Conservation (phyloP, 306 rosid species). For the Pueraria montana region DNA sequence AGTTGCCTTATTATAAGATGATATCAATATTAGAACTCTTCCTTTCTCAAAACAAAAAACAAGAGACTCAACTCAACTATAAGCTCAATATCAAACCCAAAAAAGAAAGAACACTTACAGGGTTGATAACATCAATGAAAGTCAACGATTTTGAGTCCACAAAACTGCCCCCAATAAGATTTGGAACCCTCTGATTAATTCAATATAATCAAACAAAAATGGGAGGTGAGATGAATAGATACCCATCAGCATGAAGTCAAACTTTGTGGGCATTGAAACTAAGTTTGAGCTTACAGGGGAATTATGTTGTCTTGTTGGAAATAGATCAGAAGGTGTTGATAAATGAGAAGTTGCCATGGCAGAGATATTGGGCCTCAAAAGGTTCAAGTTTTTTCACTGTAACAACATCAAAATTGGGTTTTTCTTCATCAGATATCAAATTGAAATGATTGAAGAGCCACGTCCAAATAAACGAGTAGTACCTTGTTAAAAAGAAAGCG, state of each 20-base stretch:
- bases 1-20: slow-evolving; percentile 72
- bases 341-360: slow-evolving; percentile 65
- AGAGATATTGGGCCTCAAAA: slow-evolving; percentile 66
- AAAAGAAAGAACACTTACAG: slow-evolving; percentile 60
- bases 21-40: slow-evolving; percentile 29
- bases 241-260: not conserved
- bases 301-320: slow-evolving; percentile 51
- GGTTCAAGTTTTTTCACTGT: slow-evolving; percentile 67
- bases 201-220: slow-evolving; percentile 33
- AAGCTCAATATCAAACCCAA: not conserved
- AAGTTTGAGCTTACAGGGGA: slow-evolving; percentile 59
- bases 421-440: not conserved
- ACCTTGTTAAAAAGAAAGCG: not conserved
- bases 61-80: not conserved
- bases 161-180: slow-evolving; percentile 87
- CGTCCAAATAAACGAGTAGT: not conserved
- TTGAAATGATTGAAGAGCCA: not conserved
- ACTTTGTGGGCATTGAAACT: not conserved
- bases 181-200: slow-evolving; percentile 76
- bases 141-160: slow-evolving; percentile 72
- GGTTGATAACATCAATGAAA: slow-evolving; percentile 81
- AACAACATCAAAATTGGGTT: slow-evolving; percentile 15
- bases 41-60: slow-evolving; percentile 31
- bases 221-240: slow-evolving; percentile 3
- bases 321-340: slow-evolving; percentile 67